Evolutionary conservation across 306 rosid genomes (phyloP).

Genomic region (Medicago truncatula): MtrunA17r5.0-ANR NC_053046.1:24010001-24010500

Average conservation of each 20-base stretch:
- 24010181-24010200: conserved; percentile 57
- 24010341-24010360: not conserved
- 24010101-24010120: conserved; percentile 74
- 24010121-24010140: conserved; percentile 85
- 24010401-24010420: conserved; percentile 62
- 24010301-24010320: conserved; percentile 4
- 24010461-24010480: conserved; percentile 84
- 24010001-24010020: conserved; percentile 63
- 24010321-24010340: not conserved
- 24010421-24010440: conserved; percentile 93
- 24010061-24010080: conserved; percentile 31
- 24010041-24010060: conserved; percentile 6
- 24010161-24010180: conserved; percentile 53
- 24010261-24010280: conserved; percentile 97
- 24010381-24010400: conserved; percentile 28
- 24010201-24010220: conserved; percentile 71
- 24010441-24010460: conserved; percentile 81
- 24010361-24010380: conserved; percentile 27
- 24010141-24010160: conserved; percentile 81
- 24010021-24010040: conserved; percentile 28
- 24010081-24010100: conserved; percentile 86
- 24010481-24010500: conserved; percentile 92
- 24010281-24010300: conserved; percentile 25
- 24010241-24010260: conserved; percentile 93
- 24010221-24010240: conserved; percentile 71